These are phyloP conservation scores for Echeveria elegans DNA, from an alignment of 164 flowering plant species.

Conservation along the genomic window DNA sequence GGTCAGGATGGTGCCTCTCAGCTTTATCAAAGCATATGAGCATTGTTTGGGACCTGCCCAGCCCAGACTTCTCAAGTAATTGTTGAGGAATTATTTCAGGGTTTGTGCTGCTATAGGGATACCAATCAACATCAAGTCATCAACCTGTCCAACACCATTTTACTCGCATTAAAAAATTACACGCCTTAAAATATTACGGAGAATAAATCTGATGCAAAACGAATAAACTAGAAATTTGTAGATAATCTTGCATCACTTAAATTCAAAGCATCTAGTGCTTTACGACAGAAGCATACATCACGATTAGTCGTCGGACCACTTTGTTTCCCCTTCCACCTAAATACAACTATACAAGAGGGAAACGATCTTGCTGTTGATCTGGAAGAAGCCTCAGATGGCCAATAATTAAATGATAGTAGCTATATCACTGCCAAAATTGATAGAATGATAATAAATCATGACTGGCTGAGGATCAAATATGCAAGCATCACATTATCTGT, in stretches of 20 bases:
- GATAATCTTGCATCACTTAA: constrained; percentile 38
- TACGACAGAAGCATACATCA: constrained; percentile 44
- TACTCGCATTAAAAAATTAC: not conserved
- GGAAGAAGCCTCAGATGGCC: constrained; percentile 58
- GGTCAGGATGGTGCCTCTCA: constrained; percentile 64
- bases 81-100: constrained; percentile 34
- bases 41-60: constrained; percentile 68
- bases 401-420: constrained; percentile 55
- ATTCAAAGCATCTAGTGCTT: constrained; percentile 20
- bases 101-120: constrained; percentile 41
- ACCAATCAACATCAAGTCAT: constrained; percentile 72
- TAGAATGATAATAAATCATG: not conserved
- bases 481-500: too few relatives aligned
- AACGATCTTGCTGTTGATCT: constrained; percentile 43
- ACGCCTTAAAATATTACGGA: too few relatives aligned
- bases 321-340: constrained; percentile 21
- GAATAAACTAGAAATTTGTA: too few relatives aligned
- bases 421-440: constrained; percentile 48
- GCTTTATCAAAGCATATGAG: too few relatives aligned
- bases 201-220: not conserved
- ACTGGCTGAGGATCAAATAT: too few relatives aligned
- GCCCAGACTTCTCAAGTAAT: constrained; percentile 23
- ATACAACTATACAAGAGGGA: constrained; percentile 63
- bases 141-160: constrained; percentile 31
- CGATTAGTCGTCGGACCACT: constrained; percentile 53